Evolutionary conservation across 1,139 yeast species (phyloP).

Genomic region (Geotrichum phurueaensis): DNA sequence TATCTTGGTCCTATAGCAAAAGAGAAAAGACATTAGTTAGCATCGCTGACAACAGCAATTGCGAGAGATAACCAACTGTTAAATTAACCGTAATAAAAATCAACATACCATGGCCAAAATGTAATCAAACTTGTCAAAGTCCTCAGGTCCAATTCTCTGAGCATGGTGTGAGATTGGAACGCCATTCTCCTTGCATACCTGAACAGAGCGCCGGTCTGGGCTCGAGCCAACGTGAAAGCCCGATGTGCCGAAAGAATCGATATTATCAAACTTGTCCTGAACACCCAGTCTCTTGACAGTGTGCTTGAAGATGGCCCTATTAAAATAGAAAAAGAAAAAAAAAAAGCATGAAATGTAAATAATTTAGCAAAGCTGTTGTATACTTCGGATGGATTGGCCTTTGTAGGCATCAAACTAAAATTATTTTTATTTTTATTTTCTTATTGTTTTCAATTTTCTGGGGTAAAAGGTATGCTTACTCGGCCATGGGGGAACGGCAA

Average conservation of each 20-base stretch:
- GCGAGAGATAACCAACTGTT: neutral
- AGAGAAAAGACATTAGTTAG: neutral
- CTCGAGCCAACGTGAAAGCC: slow-evolving; percentile 76
- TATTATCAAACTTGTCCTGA: slow-evolving; percentile 41
- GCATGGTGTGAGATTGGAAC: slow-evolving; percentile 73
- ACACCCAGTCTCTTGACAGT: slow-evolving; percentile 49
- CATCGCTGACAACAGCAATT: neutral
- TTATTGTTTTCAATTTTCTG: neutral
- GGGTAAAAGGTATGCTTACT: slow-evolving; percentile 33
- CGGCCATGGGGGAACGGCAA: slow-evolving; percentile 98
- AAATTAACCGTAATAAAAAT: neutral
- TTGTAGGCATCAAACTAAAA: slow-evolving; percentile 10
- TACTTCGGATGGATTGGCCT: slow-evolving; percentile 9
- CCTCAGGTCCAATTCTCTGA: slow-evolving; percentile 55
- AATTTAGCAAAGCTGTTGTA: neutral
- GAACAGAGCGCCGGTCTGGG: slow-evolving; percentile 70
- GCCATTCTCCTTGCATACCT: slow-evolving; percentile 63
- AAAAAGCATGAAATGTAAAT: neutral
- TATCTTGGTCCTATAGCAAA: slow-evolving; percentile 48
- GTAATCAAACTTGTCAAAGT: slow-evolving; percentile 71
- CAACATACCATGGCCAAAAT: slow-evolving; percentile 64
- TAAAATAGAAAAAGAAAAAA: neutral
- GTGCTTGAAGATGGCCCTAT: slow-evolving; percentile 64
- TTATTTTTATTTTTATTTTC: neutral
- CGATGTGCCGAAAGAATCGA: slow-evolving; percentile 87